These are phyloP conservation scores for Fusarium goolgardi DNA, from an alignment of 2,329 filamentous ascomycete genomes.

Conservation along the genomic window DNA sequence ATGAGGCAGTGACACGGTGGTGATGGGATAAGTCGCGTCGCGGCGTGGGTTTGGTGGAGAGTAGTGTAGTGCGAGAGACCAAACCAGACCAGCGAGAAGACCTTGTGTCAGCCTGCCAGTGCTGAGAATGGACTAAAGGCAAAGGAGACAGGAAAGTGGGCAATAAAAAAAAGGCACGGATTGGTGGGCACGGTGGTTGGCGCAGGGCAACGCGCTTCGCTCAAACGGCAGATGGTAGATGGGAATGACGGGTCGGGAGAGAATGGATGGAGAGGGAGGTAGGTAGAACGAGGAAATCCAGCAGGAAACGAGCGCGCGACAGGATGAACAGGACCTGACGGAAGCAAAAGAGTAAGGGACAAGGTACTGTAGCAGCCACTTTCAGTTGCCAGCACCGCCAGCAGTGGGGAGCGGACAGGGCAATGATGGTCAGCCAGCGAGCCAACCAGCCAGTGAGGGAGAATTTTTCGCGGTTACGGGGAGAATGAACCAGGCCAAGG, in stretches of 20 bases:
- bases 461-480: conserved; percentile 50
- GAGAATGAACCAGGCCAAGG: conserved; percentile 24
- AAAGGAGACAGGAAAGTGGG: conserved; percentile 37
- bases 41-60: conserved; percentile 56
- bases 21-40: conserved; percentile 58
- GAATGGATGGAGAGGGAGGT: conserved; percentile 37
- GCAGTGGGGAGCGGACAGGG: conserved; percentile 35
- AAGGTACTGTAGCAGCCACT: conserved; percentile 28
- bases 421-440: conserved; percentile 29
- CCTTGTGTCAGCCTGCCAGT: conserved; percentile 39
- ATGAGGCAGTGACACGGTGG: conserved; percentile 63
- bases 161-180: conserved; percentile 41
- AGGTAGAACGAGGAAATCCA: conserved; percentile 37
- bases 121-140: conserved; percentile 34
- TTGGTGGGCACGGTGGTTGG: conserved; percentile 42
- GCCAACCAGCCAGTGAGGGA: conserved; percentile 44
- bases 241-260: conserved; percentile 39
- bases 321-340: conserved; percentile 2
- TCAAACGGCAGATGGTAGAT: conserved; percentile 41
- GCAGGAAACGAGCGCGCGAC: conserved; percentile 33
- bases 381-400: conserved; percentile 35
- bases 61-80: conserved; percentile 52
- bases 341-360: conserved; percentile 30
- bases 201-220: conserved; percentile 42
- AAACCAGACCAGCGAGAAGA: conserved; percentile 42